These are phyloP conservation scores for Cochlearia excelsa DNA, from an alignment of 345 rosid species.

Conservation along the genomic window DNA sequence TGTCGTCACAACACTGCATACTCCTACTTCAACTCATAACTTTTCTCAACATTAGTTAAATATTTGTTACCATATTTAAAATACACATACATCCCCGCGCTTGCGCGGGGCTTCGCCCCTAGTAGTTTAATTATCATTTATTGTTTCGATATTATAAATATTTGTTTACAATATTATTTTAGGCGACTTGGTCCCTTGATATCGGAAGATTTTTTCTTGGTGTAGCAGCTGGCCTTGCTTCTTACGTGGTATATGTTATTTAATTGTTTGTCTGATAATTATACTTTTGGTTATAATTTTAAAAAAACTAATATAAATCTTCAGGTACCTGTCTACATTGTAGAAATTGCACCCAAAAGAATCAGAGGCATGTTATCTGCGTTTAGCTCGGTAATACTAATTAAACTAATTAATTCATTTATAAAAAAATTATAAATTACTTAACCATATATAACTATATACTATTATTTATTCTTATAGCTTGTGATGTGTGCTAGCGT, in stretches of 20 bases:
- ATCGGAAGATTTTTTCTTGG: constrained; percentile 69
- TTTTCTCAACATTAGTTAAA: no score
- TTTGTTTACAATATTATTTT: no score
- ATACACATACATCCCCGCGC: no score
- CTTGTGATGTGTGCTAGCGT: constrained; percentile 74
- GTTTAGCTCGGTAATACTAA: constrained; percentile 37
- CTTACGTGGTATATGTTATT: constrained; percentile 78
- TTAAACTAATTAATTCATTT: not conserved
- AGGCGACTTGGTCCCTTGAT: constrained; percentile 63
- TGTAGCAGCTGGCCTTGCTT: constrained; percentile 69
- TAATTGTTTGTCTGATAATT: no score
- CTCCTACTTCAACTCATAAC: no score
- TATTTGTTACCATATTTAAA: no score
- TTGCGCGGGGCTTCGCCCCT: no score
- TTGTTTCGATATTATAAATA: no score
- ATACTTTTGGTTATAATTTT: no score
- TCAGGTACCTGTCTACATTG: constrained; percentile 78
- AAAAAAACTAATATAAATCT: not conserved
- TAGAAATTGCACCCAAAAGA: constrained; percentile 77
- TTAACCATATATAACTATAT: not conserved
- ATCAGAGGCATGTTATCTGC: constrained; percentile 75
- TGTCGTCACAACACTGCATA: no score
- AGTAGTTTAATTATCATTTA: no score
- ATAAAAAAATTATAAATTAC: not conserved
- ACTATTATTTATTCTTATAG: constrained; percentile 28